A percentile compares a stretch with the other conserved stretches of the same genome.
These are phyloP conservation scores for Schizophyllum commune DNA, from an alignment of 1,284 basidiomycete genomes.

Conservation along the genomic window DNA sequence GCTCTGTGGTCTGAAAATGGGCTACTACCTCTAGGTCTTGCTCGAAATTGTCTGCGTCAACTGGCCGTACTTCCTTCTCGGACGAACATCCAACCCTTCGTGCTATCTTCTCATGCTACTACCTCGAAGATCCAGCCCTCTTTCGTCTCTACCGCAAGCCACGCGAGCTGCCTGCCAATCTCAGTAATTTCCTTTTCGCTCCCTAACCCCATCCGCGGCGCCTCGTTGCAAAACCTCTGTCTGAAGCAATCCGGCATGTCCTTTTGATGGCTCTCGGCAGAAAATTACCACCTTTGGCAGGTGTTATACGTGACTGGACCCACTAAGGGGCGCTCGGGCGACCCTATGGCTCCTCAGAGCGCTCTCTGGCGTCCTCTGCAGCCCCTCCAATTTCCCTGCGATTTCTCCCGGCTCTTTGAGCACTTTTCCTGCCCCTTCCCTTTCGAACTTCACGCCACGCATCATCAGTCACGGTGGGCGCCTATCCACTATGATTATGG, in stretches of 20 bases:
- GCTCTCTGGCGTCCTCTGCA: neutral
- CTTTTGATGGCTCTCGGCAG: neutral
- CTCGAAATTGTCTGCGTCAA: too few relatives aligned
- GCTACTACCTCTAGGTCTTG: too few relatives aligned
- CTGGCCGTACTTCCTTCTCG: too few relatives aligned
- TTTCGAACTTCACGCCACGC: neutral
- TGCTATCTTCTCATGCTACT: too few relatives aligned
- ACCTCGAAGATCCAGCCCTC: too few relatives aligned
- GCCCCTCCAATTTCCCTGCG: neutral
- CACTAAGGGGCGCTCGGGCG: neutral
- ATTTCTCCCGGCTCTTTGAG: neutral
- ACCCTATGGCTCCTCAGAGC: neutral
- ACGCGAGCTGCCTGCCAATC: neutral
- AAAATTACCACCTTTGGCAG: neutral
- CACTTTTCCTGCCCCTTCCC: neutral
- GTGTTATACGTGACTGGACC: neutral
- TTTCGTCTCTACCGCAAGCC: too few relatives aligned
- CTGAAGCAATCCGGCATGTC: neutral
- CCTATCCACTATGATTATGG: neutral
- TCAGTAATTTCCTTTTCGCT: neutral
- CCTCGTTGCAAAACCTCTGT: neutral
- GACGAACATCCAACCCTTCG: too few relatives aligned
- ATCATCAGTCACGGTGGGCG: neutral
- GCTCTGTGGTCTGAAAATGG: too few relatives aligned
- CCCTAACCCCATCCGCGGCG: neutral